Evolutionary conservation across 1,284 basidiomycete genomes (phyloP).

Genomic region (Athelia psychrophila): DNA sequence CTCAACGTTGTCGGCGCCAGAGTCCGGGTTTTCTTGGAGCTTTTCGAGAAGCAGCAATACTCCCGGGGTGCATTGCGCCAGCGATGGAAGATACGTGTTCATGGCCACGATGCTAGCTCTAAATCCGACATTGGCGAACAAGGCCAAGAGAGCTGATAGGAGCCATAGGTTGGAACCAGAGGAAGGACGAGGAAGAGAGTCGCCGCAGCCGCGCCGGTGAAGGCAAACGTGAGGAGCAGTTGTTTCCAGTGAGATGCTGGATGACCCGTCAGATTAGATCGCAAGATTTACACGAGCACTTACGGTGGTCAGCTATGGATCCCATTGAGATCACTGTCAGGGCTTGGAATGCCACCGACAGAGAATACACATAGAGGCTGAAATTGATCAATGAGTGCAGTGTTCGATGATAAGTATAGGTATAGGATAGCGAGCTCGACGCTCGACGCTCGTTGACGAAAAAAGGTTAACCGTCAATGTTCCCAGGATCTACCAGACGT

Average conservation of each 20-base stretch:
- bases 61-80: slow-evolving; percentile 66
- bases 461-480: too few species aligned
- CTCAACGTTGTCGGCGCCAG: slow-evolving; percentile 14
- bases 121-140: slow-evolving; percentile 79
- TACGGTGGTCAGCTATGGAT: slow-evolving; percentile 83
- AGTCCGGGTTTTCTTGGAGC: slow-evolving; percentile 22
- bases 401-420: too few species aligned
- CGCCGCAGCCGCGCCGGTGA: slow-evolving; percentile 63
- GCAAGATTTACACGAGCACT: slow-evolving; percentile 10
- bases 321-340: slow-evolving; percentile 90
- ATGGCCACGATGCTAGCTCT: slow-evolving; percentile 84
- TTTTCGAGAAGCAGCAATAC: slow-evolving; percentile 46
- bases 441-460: too few species aligned
- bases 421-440: too few species aligned
- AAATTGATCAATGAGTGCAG: slow-evolving; percentile 5
- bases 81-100: slow-evolving; percentile 82
- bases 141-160: slow-evolving; percentile 58
- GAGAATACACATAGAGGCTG: slow-evolving; percentile 84
- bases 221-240: slow-evolving; percentile 73
- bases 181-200: slow-evolving; percentile 68
- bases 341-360: slow-evolving; percentile 84
- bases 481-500: too few species aligned
- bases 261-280: slow-evolving; percentile 1
- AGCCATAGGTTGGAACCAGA: slow-evolving; percentile 69
- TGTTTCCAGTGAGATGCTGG: slow-evolving; percentile 76